Percentiles rank a stretch among this genome's conserved stretches.
These are phyloP conservation scores for Dalbergia oliveri DNA, from an alignment of 306 rosid genomes.

Conservation along the genomic window DNA sequence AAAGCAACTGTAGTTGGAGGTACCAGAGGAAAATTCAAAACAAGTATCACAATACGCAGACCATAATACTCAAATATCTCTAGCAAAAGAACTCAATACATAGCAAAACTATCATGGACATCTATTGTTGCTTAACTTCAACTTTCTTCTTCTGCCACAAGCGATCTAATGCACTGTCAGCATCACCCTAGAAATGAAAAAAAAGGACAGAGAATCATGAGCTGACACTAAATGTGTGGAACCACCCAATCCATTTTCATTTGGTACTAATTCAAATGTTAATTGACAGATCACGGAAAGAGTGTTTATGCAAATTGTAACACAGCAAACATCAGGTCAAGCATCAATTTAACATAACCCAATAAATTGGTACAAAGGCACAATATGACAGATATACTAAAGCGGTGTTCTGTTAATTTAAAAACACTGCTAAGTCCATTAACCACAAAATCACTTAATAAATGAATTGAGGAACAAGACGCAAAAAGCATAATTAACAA, in stretches of 20 bases:
- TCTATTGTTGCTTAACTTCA: slow-evolving; percentile 61
- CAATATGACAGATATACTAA: background rate
- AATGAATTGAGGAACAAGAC: background rate
- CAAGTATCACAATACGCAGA: background rate
- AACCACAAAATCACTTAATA: background rate
- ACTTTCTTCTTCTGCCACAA: slow-evolving; percentile 67
- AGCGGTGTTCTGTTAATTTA: background rate
- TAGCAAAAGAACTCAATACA: background rate
- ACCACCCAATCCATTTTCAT: too few species aligned
- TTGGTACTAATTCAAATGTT: background rate
- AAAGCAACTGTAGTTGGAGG: slow-evolving; percentile 13
- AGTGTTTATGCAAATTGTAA: background rate
- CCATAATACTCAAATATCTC: slow-evolving; percentile 40
- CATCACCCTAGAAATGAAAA: slow-evolving; percentile 56
- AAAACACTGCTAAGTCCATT: background rate
- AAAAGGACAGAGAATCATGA: background rate
- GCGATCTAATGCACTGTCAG: slow-evolving; percentile 70
- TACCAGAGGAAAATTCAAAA: slow-evolving; percentile 9
- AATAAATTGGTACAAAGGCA: background rate
- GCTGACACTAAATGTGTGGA: background rate
- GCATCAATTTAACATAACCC: background rate
- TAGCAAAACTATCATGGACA: slow-evolving; percentile 20
- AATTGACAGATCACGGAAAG: background rate
- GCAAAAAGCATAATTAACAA: background rate
- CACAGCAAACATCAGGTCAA: too few species aligned